Percentiles rank a stretch among this genome's conserved stretches.
Conservation (phyloP, 1,139 yeast species). For the Arxiozyma slooffiae region DNA sequence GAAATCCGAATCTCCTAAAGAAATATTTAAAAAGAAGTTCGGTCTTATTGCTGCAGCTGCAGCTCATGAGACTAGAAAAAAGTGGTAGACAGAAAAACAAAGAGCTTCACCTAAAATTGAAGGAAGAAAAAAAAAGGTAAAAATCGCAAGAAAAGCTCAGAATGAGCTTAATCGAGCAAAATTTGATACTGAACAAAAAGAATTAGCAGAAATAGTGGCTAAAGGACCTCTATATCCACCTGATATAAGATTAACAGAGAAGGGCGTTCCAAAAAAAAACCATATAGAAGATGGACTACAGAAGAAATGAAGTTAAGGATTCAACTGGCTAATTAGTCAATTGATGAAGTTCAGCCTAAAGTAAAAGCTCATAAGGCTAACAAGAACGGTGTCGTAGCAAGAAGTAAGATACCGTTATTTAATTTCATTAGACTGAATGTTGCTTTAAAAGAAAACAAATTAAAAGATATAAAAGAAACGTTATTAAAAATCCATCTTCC, state of each 20-base stretch:
- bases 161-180: constrained; percentile 18
- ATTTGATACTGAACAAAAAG: constrained; percentile 20
- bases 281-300: constrained; percentile 27
- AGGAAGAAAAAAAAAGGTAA: constrained; percentile 10
- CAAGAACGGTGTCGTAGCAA: constrained; percentile 5
- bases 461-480: constrained; percentile 11
- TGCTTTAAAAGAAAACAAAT: background rate
- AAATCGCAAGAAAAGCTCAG: constrained; percentile 14
- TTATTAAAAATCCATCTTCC: constrained; percentile 5
- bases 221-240: constrained; percentile 31
- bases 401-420: constrained; percentile 24
- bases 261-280: constrained; percentile 30
- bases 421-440: constrained; percentile 16
- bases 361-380: background rate
- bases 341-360: background rate
- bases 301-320: constrained; percentile 26
- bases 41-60: constrained; percentile 6
- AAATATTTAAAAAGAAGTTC: constrained; percentile 12
- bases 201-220: constrained; percentile 27
- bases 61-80: constrained; percentile 23
- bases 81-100: constrained; percentile 18
- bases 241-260: constrained; percentile 26
- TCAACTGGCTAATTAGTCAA: constrained; percentile 3
- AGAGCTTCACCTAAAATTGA: constrained; percentile 12
- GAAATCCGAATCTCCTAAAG: constrained; percentile 13